Evolutionary conservation across 1,284 basidiomycete genomes (phyloP).

Genomic region (Leccinum proliferum): DNA sequence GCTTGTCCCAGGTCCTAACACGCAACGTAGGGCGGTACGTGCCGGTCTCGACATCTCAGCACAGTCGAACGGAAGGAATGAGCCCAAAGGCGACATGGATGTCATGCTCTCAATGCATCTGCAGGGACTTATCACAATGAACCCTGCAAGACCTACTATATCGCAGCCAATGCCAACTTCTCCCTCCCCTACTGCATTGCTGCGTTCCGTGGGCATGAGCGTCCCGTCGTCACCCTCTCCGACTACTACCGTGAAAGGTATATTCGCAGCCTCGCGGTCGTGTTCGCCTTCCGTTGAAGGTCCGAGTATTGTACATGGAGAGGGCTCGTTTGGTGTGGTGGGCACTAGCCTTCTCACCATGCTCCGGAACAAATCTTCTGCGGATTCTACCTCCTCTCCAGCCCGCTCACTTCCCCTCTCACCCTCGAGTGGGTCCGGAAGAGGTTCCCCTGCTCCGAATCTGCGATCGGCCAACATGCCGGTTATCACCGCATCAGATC

Average conservation of each 20-base stretch:
- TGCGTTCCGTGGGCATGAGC: slow-evolving; percentile 34
- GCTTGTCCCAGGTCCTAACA: slow-evolving; percentile 1
- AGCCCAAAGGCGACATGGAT: slow-evolving; percentile 72
- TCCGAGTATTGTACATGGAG: slow-evolving; percentile 26
- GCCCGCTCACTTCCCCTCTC: slow-evolving; percentile 20
- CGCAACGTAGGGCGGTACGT: slow-evolving; percentile 47
- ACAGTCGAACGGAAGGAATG: slow-evolving; percentile 38
- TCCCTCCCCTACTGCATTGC: slow-evolving; percentile 41
- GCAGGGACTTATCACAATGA: slow-evolving; percentile 45
- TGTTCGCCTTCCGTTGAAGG: slow-evolving; percentile 51
- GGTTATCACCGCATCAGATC: slow-evolving; percentile 33
- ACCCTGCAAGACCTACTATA: slow-evolving; percentile 14
- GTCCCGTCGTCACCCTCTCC: slow-evolving; percentile 19
- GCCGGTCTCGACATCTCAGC: slow-evolving; percentile 54
- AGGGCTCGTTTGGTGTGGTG: slow-evolving; percentile 50
- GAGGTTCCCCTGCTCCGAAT: slow-evolving; percentile 28
- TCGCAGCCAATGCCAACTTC: slow-evolving; percentile 30
- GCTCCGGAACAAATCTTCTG: slow-evolving; percentile 39
- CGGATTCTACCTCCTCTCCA: slow-evolving; percentile 22
- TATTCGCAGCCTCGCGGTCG: slow-evolving; percentile 50
- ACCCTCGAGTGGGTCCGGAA: slow-evolving; percentile 15
- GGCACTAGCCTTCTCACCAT: slow-evolving; percentile 51
- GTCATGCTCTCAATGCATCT: slow-evolving; percentile 76
- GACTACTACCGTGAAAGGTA: slow-evolving; percentile 40
- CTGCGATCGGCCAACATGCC: slow-evolving; percentile 21